phyloP scores from a whole-genome alignment of 176 grass and related monocot genomes.

The Oropetium thomaeum region DNA sequence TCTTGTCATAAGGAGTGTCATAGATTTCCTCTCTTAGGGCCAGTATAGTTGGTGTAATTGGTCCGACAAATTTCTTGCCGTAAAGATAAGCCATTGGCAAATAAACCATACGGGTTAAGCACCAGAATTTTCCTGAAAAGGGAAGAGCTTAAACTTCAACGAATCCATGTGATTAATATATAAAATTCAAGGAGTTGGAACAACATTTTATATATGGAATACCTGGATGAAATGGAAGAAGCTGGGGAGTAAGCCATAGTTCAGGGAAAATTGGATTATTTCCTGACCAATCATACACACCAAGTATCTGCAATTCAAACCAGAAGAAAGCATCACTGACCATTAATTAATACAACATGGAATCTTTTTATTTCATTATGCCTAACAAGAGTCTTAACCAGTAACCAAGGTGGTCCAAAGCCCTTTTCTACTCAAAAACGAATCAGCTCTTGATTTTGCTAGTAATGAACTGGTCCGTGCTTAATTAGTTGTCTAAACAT shows the following conservation, averaged over 20 bases:
- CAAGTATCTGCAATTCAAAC: constrained; percentile 36
- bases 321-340: neutral
- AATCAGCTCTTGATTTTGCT: neutral
- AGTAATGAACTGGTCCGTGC: neutral
- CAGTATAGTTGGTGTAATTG: constrained; percentile 40
- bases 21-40: constrained; percentile 54
- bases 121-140: constrained; percentile 62
- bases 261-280: constrained; percentile 54
- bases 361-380: neutral
- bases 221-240: constrained; percentile 51
- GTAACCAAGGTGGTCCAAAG: neutral
- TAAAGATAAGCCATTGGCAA: constrained; percentile 76
- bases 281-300: constrained; percentile 51
- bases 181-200: neutral
- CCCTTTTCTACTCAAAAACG: neutral
- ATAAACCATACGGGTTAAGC: constrained; percentile 58
- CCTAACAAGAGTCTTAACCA: neutral
- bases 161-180: neutral
- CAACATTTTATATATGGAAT: neutral
- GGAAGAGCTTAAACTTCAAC: neutral
- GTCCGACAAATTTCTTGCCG: constrained; percentile 56
- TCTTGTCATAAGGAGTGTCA: constrained; percentile 2
- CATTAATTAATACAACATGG: neutral
- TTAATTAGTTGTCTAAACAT: neutral
- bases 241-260: constrained; percentile 35